These are phyloP conservation scores for Juncus effusus DNA, from an alignment of 176 grass and related monocot genomes.

Conservation along the genomic window DNA sequence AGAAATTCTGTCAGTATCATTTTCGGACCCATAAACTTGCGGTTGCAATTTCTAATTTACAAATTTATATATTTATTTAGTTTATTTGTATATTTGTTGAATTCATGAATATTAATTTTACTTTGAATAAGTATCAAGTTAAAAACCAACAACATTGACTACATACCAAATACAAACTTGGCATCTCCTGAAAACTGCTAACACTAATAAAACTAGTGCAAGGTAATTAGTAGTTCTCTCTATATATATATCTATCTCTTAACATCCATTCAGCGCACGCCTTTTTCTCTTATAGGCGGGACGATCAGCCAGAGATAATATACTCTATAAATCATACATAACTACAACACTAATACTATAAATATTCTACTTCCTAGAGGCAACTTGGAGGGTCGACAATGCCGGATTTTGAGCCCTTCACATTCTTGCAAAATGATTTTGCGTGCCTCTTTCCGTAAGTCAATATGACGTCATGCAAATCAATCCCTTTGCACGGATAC, in stretches of 20 bases:
- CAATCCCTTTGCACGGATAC: constrained; percentile 45
- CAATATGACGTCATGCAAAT: constrained; percentile 35
- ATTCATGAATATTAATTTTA: too few species aligned
- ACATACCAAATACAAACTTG: not conserved
- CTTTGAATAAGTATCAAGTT: not conserved
- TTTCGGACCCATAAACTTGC: too few species aligned
- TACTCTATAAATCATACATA: not conserved
- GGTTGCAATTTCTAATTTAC: too few species aligned
- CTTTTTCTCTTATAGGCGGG: not conserved
- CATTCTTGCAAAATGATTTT: constrained; percentile 46
- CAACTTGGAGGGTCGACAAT: constrained; percentile 46
- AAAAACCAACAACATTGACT: not conserved
- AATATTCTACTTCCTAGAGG: not conserved
- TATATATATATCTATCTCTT: constrained; percentile 2
- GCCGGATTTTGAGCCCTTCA: constrained; percentile 23
- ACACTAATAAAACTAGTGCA: not conserved
- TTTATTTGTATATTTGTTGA: too few species aligned
- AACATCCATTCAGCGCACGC: not conserved
- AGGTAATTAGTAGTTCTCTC: not conserved
- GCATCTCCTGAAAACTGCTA: not conserved
- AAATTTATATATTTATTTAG: too few species aligned
- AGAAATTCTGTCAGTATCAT: too few species aligned
- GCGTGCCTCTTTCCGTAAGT: constrained; percentile 33
- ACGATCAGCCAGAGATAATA: not conserved
- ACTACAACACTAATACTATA: not conserved